Base-by-base conservation (phyloP, 805 yeast genomes). In the Nakazawaea pomicola region DNA sequence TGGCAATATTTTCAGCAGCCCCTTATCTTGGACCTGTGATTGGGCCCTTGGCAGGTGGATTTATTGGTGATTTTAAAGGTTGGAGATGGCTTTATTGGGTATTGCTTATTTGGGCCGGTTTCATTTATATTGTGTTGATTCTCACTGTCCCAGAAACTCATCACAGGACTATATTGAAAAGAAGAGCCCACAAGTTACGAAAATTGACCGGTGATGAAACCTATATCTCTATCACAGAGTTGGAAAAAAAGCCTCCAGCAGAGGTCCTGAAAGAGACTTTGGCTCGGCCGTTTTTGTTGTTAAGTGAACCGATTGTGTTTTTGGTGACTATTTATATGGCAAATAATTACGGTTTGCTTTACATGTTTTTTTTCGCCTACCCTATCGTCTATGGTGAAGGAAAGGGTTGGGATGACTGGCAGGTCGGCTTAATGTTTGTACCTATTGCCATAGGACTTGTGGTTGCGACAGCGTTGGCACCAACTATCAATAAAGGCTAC, bases 21-120 rank as follows among this genome's bases (percentile, higher is more conserved):
- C 86, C 87, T 2, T 77, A 78, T 55, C 47, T 80, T 35, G 87
- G 85, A 33, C 86, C 88, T 10, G 77, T 71, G 34, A 58, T 74
- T 54, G 83, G 83, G 33, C 83, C 84, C 9, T 59, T 78, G 21
- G 63, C 78, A 42, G 83, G 83, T 51, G 83, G 84, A 32, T 70
- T 67, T 44, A 64, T 80, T 46, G 79, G 76, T 38, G 81, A 75
- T 52, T 8, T 9, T 14, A 14, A 6, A 9, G 31, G 31, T 8
- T 81, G 88, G 88, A 69, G 87, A 61, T 82, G 87, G 88, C 56
- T 73, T 29, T 80, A 79, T 53, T 78, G 83, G 76, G 72, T 80
- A 8, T 58, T 70, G 36, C 59, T 79, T 38, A 78, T 80, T 40
- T 61, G 75, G 44, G 66, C 78, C 8, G 79, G 78, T 31, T 56